Evolutionary conservation across 805 yeast species (phyloP).

Genomic region (Cyberlindnera euphorbiae): DNA sequence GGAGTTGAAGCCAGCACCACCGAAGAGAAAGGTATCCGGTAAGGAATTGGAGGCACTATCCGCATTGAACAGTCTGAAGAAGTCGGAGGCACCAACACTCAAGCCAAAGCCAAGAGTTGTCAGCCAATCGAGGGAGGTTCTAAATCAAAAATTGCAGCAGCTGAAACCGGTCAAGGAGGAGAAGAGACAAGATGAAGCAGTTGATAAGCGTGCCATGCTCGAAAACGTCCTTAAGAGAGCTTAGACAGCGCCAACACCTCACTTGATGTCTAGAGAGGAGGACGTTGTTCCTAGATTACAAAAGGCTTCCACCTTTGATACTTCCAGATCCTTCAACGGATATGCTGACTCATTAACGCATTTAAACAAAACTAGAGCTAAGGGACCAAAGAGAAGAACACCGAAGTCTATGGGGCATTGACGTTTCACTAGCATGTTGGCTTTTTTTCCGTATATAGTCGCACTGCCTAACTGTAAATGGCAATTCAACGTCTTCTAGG

Average conservation of each 20-base stretch:
- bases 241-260: conserved; percentile 17
- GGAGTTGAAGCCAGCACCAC: conserved; percentile 15
- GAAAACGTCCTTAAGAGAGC: conserved; percentile 15
- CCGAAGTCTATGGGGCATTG: conserved; percentile 20
- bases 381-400: conserved; percentile 34
- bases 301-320: conserved; percentile 24
- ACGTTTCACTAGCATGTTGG: no score
- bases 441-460: no score
- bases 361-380: conserved; percentile 29
- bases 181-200: neutral
- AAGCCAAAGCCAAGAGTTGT: conserved; percentile 21
- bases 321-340: conserved; percentile 3
- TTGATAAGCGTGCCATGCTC: conserved; percentile 14
- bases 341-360: conserved; percentile 22
- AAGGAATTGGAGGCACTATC: conserved; percentile 20
- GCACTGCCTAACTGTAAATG: no score
- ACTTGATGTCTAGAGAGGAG: conserved; percentile 1
- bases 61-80: conserved; percentile 14
- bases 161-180: conserved; percentile 13
- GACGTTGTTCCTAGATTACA: conserved; percentile 1
- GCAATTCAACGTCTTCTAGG: no score
- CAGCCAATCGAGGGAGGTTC: conserved; percentile 18
- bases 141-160: conserved; percentile 12
- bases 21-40: conserved; percentile 14
- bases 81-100: conserved; percentile 7